Percentiles rank a stretch among this genome's conserved stretches.
These are phyloP conservation scores for Friedmanniomyces simplex DNA, from an alignment of 495 filamentous ascomycete species.

Conservation along the genomic window DNA sequence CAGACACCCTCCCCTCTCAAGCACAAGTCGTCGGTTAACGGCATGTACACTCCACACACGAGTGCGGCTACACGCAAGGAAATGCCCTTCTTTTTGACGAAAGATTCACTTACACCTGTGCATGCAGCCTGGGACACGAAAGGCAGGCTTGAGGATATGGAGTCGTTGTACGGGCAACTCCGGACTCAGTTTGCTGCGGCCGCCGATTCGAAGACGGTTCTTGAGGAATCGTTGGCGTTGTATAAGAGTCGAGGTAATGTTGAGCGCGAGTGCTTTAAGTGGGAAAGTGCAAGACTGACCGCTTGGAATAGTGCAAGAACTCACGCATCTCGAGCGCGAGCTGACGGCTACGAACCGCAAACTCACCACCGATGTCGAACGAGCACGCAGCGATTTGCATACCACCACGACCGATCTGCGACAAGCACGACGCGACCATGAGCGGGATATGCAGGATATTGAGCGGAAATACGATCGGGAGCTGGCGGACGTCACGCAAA, in stretches of 20 bases:
- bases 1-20: constrained; percentile 21
- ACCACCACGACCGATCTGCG: constrained; percentile 38
- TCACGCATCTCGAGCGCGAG: constrained; percentile 51
- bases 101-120: constrained; percentile 49
- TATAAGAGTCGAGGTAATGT: constrained; percentile 67
- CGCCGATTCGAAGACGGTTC: constrained; percentile 46
- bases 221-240: constrained; percentile 58
- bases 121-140: constrained; percentile 62
- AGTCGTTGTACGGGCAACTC: constrained; percentile 49
- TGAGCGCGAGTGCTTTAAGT: not conserved
- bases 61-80: constrained; percentile 24
- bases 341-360: constrained; percentile 45
- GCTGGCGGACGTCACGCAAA: constrained; percentile 23
- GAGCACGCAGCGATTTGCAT: constrained; percentile 39
- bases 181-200: constrained; percentile 52
- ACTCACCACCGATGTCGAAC: constrained; percentile 50
- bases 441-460: constrained; percentile 50
- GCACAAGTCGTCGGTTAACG: constrained; percentile 26
- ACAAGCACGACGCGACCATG: constrained; percentile 41
- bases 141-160: constrained; percentile 53
- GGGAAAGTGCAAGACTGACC: no score
- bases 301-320: constrained; percentile 47
- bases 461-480: constrained; percentile 30
- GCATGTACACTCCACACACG: constrained; percentile 23
- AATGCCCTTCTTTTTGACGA: constrained; percentile 52